These are phyloP conservation scores for Phylloporus rhodoxanthus DNA, from an alignment of 768 basidiomycete genomes.

Conservation along the genomic window DNA sequence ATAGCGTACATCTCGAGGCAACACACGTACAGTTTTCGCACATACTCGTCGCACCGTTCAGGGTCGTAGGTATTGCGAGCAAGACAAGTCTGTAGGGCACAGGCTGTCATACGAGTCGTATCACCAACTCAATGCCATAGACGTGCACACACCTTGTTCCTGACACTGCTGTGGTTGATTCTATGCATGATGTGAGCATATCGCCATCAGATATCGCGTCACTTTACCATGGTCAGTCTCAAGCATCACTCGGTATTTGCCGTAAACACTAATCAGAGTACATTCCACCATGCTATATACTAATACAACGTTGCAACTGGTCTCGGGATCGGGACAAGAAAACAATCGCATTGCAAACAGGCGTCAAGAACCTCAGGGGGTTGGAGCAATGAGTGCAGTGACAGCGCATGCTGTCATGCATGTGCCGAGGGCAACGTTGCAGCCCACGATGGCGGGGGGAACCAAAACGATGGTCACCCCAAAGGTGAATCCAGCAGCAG, in stretches of 20 bases:
- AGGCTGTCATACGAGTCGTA: constrained; percentile 38
- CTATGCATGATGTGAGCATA: background rate
- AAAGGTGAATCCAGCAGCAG: constrained; percentile 21
- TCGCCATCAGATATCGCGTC: background rate
- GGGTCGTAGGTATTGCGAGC: constrained; percentile 58
- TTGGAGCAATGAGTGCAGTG: constrained; percentile 18
- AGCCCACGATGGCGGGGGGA: constrained; percentile 20
- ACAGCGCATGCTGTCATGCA: constrained; percentile 26
- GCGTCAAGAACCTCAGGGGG: constrained; percentile 10
- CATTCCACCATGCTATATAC: background rate
- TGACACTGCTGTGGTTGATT: constrained; percentile 15
- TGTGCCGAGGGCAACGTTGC: constrained; percentile 19
- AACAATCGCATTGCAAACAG: background rate
- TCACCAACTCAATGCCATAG: background rate
- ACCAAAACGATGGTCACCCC: constrained; percentile 16
- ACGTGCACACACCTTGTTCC: constrained; percentile 18
- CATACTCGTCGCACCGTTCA: constrained; percentile 50
- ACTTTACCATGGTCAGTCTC: background rate
- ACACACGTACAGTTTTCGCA: constrained; percentile 55
- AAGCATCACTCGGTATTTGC: background rate
- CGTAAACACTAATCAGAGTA: background rate
- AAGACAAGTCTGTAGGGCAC: constrained; percentile 57
- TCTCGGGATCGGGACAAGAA: background rate
- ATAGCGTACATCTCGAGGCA: constrained; percentile 53
- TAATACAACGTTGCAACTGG: background rate